Base-by-base conservation (phyloP, 2,329 filamentous ascomycete species). In the Stachybotrys chartarum region DNA sequence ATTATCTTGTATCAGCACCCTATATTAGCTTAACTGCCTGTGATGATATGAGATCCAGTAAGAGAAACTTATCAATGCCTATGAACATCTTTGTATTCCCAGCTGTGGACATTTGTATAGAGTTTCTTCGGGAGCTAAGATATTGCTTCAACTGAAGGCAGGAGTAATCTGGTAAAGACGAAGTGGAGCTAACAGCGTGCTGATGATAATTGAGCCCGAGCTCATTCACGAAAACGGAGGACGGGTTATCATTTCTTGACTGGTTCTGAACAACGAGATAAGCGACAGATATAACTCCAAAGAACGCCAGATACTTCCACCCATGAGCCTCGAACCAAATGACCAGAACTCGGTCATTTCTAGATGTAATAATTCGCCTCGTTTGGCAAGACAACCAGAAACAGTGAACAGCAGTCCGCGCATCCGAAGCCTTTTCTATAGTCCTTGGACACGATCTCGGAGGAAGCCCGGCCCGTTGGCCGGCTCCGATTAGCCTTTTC, bases 281-380 rank as follows among this genome's bases (percentile, higher is more conserved):
- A 57, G 57, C 39, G 51, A 52, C n/a, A 51, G 55, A 30, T 59
- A 59, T 51, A 59, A 59, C 39, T 35, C 49, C 16, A 16, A 7
- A 18, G 7, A 16, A 16, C 45, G 45, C 45, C 45, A 7, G 45
- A 16, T 47, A 16, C n/a, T 47, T 16, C 7, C 35, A 7, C 7
- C 35, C 12, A 12, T 39, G 7, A 12, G 12, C n/a, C n/a, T n/a
- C n/a, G n/a, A n/a, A 7, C 35, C 12, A 7, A 39, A 39, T 12
- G 12, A 39, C 12, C 7, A 39, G 7, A 39, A 39, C 12, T 12
- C 12, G 12, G 35, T 39, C 7, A 7, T 39, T 12, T 39, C 12
- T 7, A 12, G 35, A 39, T 39, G 7, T 39, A 7, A 39, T 39
- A 39, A 7, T 39, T 39, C 35, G 7, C 35, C 12, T 7, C 35